A percentile compares a stretch with the other conserved stretches of the same genome.
Evolutionary conservation across 2,329 filamentous ascomycete species (phyloP).

Genomic region (Dactylellina cionopaga): DNA sequence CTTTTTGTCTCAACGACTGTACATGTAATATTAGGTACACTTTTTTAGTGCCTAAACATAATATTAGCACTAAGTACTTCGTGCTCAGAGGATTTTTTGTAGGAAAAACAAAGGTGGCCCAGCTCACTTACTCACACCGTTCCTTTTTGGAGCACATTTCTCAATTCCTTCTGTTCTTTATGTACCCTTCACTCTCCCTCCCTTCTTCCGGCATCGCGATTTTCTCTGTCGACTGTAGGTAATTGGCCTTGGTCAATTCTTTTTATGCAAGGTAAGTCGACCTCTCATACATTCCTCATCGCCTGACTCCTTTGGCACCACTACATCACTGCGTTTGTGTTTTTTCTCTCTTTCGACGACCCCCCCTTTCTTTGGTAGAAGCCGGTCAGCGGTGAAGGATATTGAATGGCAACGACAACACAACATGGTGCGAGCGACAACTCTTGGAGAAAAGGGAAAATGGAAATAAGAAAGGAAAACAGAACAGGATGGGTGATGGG

Average conservation of each 20-base stretch:
- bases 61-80: too few relatives aligned
- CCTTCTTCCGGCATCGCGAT: slow-evolving; percentile 43
- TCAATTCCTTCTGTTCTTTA: slow-evolving; percentile 25
- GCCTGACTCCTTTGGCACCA: not conserved
- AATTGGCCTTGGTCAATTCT: slow-evolving; percentile 50
- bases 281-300: not conserved
- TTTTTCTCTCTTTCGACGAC: slow-evolving; percentile 3
- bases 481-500: not conserved
- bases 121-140: slow-evolving; percentile 10
- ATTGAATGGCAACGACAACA: not conserved
- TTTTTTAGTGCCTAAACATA: too few relatives aligned
- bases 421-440: slow-evolving; percentile 3
- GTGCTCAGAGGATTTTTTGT: too few relatives aligned
- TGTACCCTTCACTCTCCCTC: slow-evolving; percentile 48
- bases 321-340: not conserved
- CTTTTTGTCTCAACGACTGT: not conserved
- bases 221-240: slow-evolving; percentile 49
- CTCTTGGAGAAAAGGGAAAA: not conserved
- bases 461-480: not conserved
- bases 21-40: too few relatives aligned
- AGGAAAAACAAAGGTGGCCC: slow-evolving; percentile 2
- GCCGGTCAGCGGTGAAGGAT: not conserved
- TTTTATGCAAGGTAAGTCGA: slow-evolving; percentile 47
- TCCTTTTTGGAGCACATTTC: slow-evolving; percentile 45
- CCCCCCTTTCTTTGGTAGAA: not conserved